Conservation (phyloP, 2,329 filamentous ascomycete genomes). For the Alternaria sp. region DNA sequence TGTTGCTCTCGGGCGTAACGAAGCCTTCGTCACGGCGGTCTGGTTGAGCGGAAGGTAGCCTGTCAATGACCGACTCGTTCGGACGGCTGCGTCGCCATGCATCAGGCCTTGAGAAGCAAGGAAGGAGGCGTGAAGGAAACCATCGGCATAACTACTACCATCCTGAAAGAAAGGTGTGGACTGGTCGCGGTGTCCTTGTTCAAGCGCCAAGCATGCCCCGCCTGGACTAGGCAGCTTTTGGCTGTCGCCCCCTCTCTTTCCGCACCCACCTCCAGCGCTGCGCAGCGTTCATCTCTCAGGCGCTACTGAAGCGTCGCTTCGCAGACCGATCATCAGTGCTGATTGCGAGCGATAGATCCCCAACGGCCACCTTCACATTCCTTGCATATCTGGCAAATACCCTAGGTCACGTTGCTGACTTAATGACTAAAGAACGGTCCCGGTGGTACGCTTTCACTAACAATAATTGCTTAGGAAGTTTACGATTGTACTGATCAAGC, state of each 20-base stretch:
- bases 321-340: background rate
- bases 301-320: background rate
- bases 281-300: background rate
- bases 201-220: slow-evolving; percentile 4
- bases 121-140: background rate
- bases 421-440: background rate
- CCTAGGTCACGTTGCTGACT: background rate
- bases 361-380: background rate
- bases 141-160: background rate
- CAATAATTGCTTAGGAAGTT: background rate
- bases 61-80: background rate
- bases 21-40: background rate
- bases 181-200: background rate
- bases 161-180: background rate
- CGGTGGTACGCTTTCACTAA: background rate
- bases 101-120: background rate
- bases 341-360: background rate
- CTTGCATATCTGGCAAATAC: background rate
- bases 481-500: background rate
- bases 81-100: too few species aligned
- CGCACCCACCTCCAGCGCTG: background rate
- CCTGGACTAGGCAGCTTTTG: background rate
- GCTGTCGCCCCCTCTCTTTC: background rate
- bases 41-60: background rate
- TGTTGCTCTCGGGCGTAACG: background rate